Base-by-base conservation (phyloP, 2,329 filamentous ascomycete genomes). In the Paracamarosporium sp. region DNA sequence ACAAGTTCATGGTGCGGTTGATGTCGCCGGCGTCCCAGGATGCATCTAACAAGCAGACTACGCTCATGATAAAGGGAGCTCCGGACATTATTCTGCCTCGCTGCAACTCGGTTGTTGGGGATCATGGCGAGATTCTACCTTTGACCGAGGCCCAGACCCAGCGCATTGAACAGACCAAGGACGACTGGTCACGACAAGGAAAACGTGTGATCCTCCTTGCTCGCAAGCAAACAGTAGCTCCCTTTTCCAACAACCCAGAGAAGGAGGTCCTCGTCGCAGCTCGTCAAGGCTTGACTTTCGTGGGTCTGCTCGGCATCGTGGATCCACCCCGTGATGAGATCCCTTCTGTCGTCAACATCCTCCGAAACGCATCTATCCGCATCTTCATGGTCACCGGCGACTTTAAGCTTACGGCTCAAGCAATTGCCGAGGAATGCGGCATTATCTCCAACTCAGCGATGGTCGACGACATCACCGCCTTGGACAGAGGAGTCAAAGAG, bases 361-460 rank as follows among this genome's bases (percentile, higher is more conserved):
- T 92, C 15, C 84, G 89, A 12, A 81, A 85, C 1, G 90, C 91
- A 4, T 88, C 89, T 1, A 89, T 93, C 53, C 82, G 88, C n/a
- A 87, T 92, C 28, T 89, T 90, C 74, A 93, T 93, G 90, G 90
- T 93, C 0, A 93, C 90, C 1, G 90, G 90, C 9, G 90, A 93
- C 68, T 92, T 90, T 70, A 88, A 88, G 25, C 82, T 92, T 15
- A 93, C 90, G 0, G 90, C 90, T 0, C 82, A 87, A 60, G 88
- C 90, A 1, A 92, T 93, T 60, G 89, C 90, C 0, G 81, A 84
- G 3, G 86, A 92, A 53, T 91, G 89, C 58, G 88, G 90, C 8
- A 92, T 92, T 68, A 82, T 93, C 51, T 89, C 82, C 1, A 82
- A 81, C 40, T 77, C 79, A 0, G 71, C 77, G 1, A 54, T 68